Base-by-base conservation (phyloP, 306 rosid species). In the Citrullus colocynthis region DNA sequence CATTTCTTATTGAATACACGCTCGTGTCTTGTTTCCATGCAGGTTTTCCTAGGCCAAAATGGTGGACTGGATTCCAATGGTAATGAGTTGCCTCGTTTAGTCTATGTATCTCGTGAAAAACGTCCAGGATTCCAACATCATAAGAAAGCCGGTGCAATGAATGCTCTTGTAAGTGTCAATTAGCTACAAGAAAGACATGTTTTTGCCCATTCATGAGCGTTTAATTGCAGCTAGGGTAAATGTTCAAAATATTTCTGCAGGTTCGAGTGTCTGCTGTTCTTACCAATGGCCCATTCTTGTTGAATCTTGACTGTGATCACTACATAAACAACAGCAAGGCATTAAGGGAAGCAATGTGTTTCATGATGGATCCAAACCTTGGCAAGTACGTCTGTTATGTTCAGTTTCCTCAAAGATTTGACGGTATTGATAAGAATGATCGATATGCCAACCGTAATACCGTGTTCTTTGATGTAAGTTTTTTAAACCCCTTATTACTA, bases 91-190 rank as follows among this genome's bases (percentile, higher is more conserved):
- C 97, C 98, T 5, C 95, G 97, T 34, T 64, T 95, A 80, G 96
- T 95, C 79, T 95, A 95, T 78, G 98, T 95, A 76, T 95, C 98
- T 87, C 98, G 98, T 85, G 98, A 95, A 82, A 95, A 95, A 93
- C 98, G 98, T 86, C 98, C 96, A 8, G 97, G 98, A 34, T 95
- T 95, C 83, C 98, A 95, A 84, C 98, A 95, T 87, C 98, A 95
- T 88, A 95, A 95, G 89, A 95, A 95, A 82, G 98, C 98, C 4
- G 98, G 98, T 85, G 98, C 98, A 76, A 95, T 95, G 98, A 95
- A 95, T 84, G 91, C 98, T 58, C 97, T 95, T 71, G 98, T 95
- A 83, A 88, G 98, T 86, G 76, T 37, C 72, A 59, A 12, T 44
- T 42, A 9, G 20, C 56, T 77, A 13, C 41, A 64, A 17, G 2